Base-by-base conservation (phyloP, 257 asterid genomes). In the Solanum acaule region DNA sequence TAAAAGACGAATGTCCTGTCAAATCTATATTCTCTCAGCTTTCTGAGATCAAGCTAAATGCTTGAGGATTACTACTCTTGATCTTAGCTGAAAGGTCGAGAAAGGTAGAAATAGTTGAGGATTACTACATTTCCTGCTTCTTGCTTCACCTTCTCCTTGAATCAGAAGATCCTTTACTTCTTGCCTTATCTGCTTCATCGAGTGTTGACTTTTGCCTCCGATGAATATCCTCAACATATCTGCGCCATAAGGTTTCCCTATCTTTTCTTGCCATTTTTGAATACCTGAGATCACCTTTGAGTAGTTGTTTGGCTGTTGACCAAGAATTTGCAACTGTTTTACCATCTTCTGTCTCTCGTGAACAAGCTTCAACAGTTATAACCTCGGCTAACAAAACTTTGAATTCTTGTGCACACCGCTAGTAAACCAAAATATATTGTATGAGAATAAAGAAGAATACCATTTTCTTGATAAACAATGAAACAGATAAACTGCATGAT, bases 251-350 rank as follows among this genome's bases (percentile, higher is more conserved):
- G 88, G 96, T 84, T 88, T 97, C 99, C 89, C 98, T 88, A 35
- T 96, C 98, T 90, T 96, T 97, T 92, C 98, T 94, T 8, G 98
- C 93, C 95, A 94, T 92, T 91, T 93, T 97, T 88, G 93, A 88
- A 83, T 97, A 97, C 81, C 98, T 90, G 7, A 95, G 95, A 88
- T 97, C 98, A 22, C 71, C 93, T 92, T 94, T 97, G 44, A 97
- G 89, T 87, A 93, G 90, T 31, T 87, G 95, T 86, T 96, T 97
- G 61, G 99, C 98, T 33, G 98, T 94, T 59, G 98, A 96, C 99
- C 99, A 97, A 29, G 99, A 97, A 29, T 92, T 94, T 61, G 94
- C 67, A 63, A 90, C 89, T 46, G 98, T 94, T 91, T 97, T 97
- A 34, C 98, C 96, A 63, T 93, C 98, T 92, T 93, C 93, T 6